These are phyloP conservation scores for Neophaeococcomyces aloes DNA, from an alignment of 2,329 filamentous ascomycete species.

Conservation along the genomic window DNA sequence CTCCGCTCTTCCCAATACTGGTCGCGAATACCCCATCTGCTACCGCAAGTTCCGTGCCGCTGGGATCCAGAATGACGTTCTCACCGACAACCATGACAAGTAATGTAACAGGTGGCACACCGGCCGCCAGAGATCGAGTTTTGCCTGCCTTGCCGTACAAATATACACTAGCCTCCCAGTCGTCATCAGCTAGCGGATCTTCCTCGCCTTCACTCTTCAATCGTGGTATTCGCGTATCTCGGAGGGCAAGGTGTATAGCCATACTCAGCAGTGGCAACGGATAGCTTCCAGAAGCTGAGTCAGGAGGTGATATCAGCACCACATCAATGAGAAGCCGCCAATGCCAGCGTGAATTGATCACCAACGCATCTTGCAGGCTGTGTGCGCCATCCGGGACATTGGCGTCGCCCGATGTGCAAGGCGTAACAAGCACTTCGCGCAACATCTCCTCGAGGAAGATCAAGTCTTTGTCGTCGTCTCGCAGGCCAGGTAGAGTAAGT, in stretches of 20 bases:
- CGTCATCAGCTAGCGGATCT: slow-evolving; percentile 94
- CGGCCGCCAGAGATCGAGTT: slow-evolving; percentile 17
- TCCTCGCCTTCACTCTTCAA: slow-evolving; percentile 86
- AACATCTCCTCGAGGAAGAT: slow-evolving; percentile 83
- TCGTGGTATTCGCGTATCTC: slow-evolving; percentile 72
- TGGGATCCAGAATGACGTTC: slow-evolving; percentile 90
- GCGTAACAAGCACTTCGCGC: slow-evolving; percentile 70
- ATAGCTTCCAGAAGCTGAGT: slow-evolving; percentile 30
- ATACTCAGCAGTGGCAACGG: slow-evolving; percentile 85
- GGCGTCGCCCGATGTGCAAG: slow-evolving; percentile 1
- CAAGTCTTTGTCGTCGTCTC: slow-evolving; percentile 83
- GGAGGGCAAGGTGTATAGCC: slow-evolving; percentile 84
- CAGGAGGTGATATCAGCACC: slow-evolving; percentile 59
- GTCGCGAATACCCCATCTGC: slow-evolving; percentile 82
- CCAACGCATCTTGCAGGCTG: slow-evolving; percentile 53
- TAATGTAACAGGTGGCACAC: slow-evolving; percentile 68
- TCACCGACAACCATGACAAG: slow-evolving; percentile 76
- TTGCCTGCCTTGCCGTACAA: slow-evolving; percentile 50
- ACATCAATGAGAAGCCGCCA: slow-evolving; percentile 96
- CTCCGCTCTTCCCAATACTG: slow-evolving; percentile 50
- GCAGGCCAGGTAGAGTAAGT: slow-evolving; percentile 80
- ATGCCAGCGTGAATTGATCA: slow-evolving; percentile 85
- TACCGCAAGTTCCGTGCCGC: slow-evolving; percentile 81
- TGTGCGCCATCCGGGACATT: background rate
- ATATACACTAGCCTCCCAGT: slow-evolving; percentile 76